Evolutionary conservation across 1,284 basidiomycete genomes (phyloP).

Genomic region (Papiliotrema laurentii): DNA sequence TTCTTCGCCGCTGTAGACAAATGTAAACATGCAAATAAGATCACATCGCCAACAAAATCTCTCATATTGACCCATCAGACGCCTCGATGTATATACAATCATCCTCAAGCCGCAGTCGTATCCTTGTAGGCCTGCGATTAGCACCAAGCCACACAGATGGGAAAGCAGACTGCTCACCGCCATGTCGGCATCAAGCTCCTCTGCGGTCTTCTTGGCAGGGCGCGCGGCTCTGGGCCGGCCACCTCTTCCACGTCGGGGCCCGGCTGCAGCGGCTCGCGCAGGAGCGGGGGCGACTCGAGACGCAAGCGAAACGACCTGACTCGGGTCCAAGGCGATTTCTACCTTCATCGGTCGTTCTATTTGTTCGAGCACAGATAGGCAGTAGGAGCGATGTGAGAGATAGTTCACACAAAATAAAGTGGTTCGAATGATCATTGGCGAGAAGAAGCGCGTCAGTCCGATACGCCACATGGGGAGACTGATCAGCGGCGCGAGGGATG

Average conservation of each 20-base stretch:
- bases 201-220: slow-evolving; percentile 54
- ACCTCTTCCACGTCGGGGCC: slow-evolving; percentile 17
- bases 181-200: slow-evolving; percentile 62
- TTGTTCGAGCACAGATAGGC: slow-evolving; percentile 26
- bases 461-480: not conserved
- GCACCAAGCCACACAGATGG: not conserved
- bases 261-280: slow-evolving; percentile 32
- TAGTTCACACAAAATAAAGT: no score
- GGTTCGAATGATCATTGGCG: no score
- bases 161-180: slow-evolving; percentile 56
- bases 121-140: slow-evolving; percentile 33
- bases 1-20: not conserved
- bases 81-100: not conserved
- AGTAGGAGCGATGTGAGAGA: no score
- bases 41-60: not conserved
- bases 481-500: not conserved
- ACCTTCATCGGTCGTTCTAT: slow-evolving; percentile 96
- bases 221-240: slow-evolving; percentile 49
- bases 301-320: slow-evolving; percentile 64
- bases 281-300: slow-evolving; percentile 53
- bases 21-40: not conserved
- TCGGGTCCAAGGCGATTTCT: slow-evolving; percentile 90
- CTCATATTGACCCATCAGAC: not conserved
- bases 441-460: slow-evolving; percentile 1
- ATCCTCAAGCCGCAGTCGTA: slow-evolving; percentile 17